A percentile compares a stretch with the other conserved stretches of the same genome.
Conservation (phyloP, 257 asterid genomes). For the Solanum bulbocastanum region DNA sequence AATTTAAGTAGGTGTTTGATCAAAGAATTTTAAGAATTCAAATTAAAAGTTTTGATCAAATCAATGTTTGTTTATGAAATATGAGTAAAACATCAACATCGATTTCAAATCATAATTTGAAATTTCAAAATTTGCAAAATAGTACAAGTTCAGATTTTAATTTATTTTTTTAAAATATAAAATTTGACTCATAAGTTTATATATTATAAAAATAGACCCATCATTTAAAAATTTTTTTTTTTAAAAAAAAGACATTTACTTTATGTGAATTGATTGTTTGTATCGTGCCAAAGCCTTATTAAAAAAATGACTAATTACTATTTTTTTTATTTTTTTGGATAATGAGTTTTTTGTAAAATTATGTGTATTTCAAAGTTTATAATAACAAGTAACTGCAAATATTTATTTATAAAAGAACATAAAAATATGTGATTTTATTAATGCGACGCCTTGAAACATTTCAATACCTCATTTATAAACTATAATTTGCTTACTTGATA, state of each 20-base stretch:
- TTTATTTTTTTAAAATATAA: too few relatives aligned
- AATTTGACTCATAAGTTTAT: background rate
- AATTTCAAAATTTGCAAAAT: too few relatives aligned
- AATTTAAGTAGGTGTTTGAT: background rate
- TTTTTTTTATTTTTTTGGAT: too few relatives aligned
- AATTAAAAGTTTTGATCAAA: background rate
- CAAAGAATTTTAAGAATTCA: background rate
- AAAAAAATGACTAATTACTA: background rate
- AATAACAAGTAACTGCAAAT: background rate
- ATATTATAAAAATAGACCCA: too few relatives aligned
- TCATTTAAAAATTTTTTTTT: too few relatives aligned
- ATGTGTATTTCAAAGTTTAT: too few relatives aligned
- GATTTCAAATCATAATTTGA: too few relatives aligned
- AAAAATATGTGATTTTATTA: background rate
- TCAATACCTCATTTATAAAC: background rate
- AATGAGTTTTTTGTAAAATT: background rate
- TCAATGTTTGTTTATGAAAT: too few relatives aligned
- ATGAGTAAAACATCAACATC: too few relatives aligned
- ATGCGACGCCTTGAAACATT: too few relatives aligned
- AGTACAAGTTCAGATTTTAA: too few relatives aligned
- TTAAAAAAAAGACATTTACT: too few relatives aligned
- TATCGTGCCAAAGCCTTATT: background rate
- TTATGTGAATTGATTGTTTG: background rate
- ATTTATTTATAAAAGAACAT: background rate
- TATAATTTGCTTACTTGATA: background rate